Base-by-base conservation (phyloP, 2,329 filamentous ascomycete species). In the Trichophaea hybrida region DNA sequence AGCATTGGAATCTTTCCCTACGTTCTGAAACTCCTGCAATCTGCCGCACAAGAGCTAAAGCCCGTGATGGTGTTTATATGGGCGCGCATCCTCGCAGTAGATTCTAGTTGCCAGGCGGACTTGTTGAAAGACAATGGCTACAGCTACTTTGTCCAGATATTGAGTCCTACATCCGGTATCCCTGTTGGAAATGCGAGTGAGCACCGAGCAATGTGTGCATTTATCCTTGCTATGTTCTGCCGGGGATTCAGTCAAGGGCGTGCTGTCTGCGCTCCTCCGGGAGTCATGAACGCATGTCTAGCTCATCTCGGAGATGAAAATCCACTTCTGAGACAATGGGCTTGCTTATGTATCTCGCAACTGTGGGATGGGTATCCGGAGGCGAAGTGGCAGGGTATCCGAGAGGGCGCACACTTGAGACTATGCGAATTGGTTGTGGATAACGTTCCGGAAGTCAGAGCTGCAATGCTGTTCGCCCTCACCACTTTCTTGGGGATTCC, bases 21-120 rank as follows among this genome's bases (percentile, higher is more conserved):
- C 70, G 93, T 98, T n/a, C 76, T 98, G 37, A 98, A 98, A 73
- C 77, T 98, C 32, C 76, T 98, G 15, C 93, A 98, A 71, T 97
- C 93, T 4, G 91, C 94, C 51, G 93, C 93, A 0, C 81, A 88
- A 51, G 93, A 98, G 72, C 75, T 98, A 63, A 97, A 97, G 70
- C 91, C 93, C 0, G 90, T 97, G 61, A 97, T 98, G 93, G 90
- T 98, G 4, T 98, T 97, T 72, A 98, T 98, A 64, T 98, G 93
- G 93, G 90, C 93, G 5, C 82, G 93, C 53, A 88, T 98, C 48
- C 81, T 98, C 65, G 93, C 93, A 6, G 93, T 98, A 5, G 93
- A 98, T 69, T 84, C 93, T 61, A 88, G 87, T 1, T 96, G 93
- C 69, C 93, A 98, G 72, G 83, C 84, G 63, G 93, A 98, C 71